Base-by-base conservation (phyloP, 257 asterid genomes). In the Avicennia marina region DNA sequence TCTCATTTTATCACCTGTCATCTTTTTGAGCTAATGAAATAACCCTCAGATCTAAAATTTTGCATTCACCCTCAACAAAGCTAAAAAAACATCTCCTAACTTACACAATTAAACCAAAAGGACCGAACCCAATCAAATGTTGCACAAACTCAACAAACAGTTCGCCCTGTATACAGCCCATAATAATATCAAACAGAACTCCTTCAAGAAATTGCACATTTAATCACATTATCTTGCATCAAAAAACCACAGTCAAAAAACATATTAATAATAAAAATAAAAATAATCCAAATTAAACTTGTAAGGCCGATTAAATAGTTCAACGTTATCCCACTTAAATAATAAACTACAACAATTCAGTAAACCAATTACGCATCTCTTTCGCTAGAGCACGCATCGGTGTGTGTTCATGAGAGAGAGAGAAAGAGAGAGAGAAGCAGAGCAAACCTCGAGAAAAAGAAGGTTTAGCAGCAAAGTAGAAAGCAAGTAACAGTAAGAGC, bases 361-460 rank as follows among this genome's bases (percentile, higher is more conserved):
- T 20, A 51, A 67, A 55, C 56, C 12, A 38, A 42, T 32, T 1
- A 47, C n/a, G 22, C 56, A 34, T 13, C 16, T 33, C 36, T 49
- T 27, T 22, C 16, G 31, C 20, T 32, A 11, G 38, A 42, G 41
- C 24, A 7, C 38, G 55, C 24, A 53, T 41, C 12, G n/a, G 45
- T 17, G 71, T 10, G 49, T 2, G 63, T 11, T 46, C 9, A 42
- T 12, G 22, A 52, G 27, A 6, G 60, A 49, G 49, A 49, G 72
- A 22, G 29, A 10, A 29, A 34, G 56, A 52, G 10, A 21, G 15
- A 15, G 33, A 21, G 27, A 46, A 13, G 10, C 31, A 60, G 44
- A 46, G 49, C 46, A 21, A 20, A 70, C 83, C 72, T 63, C 89
- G 65, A 69, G 83, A 73, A 25, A 69, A 51, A 27, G 80, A 61